Evolutionary conservation across 148 eudicot genomes (phyloP).

Genomic region (Silene latifolia): DNA sequence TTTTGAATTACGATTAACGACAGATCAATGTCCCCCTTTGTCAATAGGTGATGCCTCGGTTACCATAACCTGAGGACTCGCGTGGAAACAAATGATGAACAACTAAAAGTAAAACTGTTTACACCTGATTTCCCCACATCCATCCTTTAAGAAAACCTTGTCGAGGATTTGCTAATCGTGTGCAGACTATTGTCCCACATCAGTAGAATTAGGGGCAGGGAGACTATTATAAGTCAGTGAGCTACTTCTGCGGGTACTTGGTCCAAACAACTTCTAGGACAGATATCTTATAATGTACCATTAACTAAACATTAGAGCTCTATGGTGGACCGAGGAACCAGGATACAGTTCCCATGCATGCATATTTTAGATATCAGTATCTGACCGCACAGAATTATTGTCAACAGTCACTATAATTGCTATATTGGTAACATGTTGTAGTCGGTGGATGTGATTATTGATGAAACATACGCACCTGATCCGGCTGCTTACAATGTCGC

Average conservation of each 20-base stretch:
- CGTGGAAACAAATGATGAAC: not conserved
- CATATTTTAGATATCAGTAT: not conserved
- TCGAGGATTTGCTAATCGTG: not conserved
- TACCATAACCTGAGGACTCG: not conserved
- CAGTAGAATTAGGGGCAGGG: not conserved
- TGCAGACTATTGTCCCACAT: not conserved
- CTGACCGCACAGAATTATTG: not conserved
- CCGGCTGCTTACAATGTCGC: constrained; percentile 47
- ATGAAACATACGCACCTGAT: constrained; percentile 63
- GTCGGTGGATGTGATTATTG: constrained; percentile 83
- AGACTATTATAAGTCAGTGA: not conserved
- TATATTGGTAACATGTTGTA: constrained; percentile 17
- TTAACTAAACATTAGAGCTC: not conserved
- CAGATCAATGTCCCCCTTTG: not conserved
- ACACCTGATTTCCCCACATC: not conserved
- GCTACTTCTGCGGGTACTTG: not conserved
- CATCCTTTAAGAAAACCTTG: not conserved
- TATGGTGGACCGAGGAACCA: not conserved
- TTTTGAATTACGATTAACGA: not conserved
- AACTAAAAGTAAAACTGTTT: not conserved
- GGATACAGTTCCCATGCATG: not conserved
- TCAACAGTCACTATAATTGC: too few relatives aligned
- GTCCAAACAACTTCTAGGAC: not conserved
- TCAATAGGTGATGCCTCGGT: not conserved
- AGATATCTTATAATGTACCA: not conserved